Evolutionary conservation across 495 filamentous ascomycete species (phyloP).

Genomic region (Amniculicola lignicola): DNA sequence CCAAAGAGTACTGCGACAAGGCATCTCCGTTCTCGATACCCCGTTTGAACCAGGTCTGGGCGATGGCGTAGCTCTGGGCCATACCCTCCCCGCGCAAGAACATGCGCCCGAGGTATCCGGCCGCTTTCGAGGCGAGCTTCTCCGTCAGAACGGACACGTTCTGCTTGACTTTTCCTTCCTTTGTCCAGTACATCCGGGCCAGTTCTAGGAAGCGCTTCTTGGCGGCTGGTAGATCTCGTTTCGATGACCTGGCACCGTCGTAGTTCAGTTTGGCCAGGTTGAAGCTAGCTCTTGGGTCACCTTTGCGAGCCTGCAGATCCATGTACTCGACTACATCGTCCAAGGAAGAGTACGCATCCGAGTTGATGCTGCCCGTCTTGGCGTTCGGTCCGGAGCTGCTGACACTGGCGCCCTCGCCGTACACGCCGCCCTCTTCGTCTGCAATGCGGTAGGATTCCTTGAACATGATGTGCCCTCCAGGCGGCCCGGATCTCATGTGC

Average conservation of each 20-base stretch:
- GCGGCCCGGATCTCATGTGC: constrained; percentile 83
- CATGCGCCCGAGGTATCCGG: constrained; percentile 90
- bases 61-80: constrained; percentile 70
- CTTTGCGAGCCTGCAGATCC: constrained; percentile 89
- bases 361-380: constrained; percentile 62
- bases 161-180: constrained; percentile 60
- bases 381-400: constrained; percentile 86
- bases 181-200: constrained; percentile 82
- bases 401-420: constrained; percentile 91
- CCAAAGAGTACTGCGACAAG: constrained; percentile 80
- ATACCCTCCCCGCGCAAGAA: constrained; percentile 89
- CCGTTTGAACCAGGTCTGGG: constrained; percentile 80
- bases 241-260: constrained; percentile 74
- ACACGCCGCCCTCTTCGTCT: constrained; percentile 88
- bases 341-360: constrained; percentile 74
- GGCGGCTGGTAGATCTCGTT: constrained; percentile 68
- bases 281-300: constrained; percentile 87
- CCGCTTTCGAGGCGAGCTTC: constrained; percentile 81
- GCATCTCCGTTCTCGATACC: constrained; percentile 77
- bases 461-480: constrained; percentile 76
- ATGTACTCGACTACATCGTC: constrained; percentile 95
- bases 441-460: constrained; percentile 75
- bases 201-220: constrained; percentile 80
- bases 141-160: constrained; percentile 58
- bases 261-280: constrained; percentile 86